Evolutionary conservation across 2,329 filamentous ascomycete genomes (phyloP).

Genomic region (Penicillium sp.): DNA sequence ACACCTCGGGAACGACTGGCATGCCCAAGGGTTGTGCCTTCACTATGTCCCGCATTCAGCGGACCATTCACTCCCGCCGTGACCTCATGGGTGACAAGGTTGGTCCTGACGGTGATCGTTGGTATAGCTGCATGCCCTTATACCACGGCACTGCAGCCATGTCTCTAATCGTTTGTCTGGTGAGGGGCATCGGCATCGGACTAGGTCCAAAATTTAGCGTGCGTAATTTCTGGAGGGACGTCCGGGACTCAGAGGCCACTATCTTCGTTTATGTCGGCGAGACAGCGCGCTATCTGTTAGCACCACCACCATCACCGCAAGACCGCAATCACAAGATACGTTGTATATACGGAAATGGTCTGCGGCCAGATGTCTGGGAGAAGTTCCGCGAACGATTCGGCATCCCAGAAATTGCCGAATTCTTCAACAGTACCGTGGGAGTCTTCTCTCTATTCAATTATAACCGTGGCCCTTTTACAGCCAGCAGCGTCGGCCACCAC

Average conservation of each 20-base stretch:
- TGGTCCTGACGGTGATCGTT: slow-evolving; percentile 52
- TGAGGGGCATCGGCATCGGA: slow-evolving; percentile 47
- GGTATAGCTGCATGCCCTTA: slow-evolving; percentile 74
- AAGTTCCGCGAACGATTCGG: slow-evolving; percentile 55
- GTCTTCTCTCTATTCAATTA: slow-evolving; percentile 62
- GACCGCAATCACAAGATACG: slow-evolving; percentile 48
- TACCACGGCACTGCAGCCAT: slow-evolving; percentile 74
- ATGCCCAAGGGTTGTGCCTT: slow-evolving; percentile 69
- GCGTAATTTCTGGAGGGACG: slow-evolving; percentile 68
- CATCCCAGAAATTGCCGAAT: slow-evolving; percentile 60
- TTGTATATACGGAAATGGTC: slow-evolving; percentile 49
- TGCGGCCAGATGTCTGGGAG: slow-evolving; percentile 51
- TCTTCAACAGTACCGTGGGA: slow-evolving; percentile 76
- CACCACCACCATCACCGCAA: slow-evolving; percentile 54
- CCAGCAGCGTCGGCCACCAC: slow-evolving; percentile 67
- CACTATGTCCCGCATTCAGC: slow-evolving; percentile 50
- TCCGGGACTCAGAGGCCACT: slow-evolving; percentile 65
- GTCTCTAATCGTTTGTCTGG: slow-evolving; percentile 54
- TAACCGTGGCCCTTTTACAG: slow-evolving; percentile 60
- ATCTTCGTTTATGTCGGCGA: slow-evolving; percentile 77
- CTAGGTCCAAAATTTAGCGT: slow-evolving; percentile 59
- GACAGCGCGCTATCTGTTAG: slow-evolving; percentile 69
- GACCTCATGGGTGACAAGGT: slow-evolving; percentile 30
- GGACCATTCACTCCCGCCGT: slow-evolving; percentile 35
- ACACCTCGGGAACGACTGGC: slow-evolving; percentile 74